Evolutionary conservation across 2,329 filamentous ascomycete genomes (phyloP).

Genomic region (Piedraia hortae): DNA sequence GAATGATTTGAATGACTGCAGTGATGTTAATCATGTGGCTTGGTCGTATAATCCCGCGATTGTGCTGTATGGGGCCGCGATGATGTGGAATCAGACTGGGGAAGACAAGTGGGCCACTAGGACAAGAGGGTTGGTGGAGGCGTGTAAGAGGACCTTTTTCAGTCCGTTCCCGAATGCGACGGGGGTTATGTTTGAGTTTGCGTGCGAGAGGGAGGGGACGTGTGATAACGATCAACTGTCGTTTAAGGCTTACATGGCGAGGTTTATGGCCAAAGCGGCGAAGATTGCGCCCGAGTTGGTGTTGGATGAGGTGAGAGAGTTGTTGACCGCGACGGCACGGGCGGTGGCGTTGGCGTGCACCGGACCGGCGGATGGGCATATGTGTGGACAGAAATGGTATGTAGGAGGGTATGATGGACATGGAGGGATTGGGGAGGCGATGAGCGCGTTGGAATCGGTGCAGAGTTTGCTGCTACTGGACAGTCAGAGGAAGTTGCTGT

Average conservation of each 20-base stretch:
- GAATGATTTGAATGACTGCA: constrained; percentile 24
- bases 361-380: constrained; percentile 14
- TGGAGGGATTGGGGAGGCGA: constrained; percentile 18
- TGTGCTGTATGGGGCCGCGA: constrained; percentile 26
- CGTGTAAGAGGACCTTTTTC: constrained; percentile 25
- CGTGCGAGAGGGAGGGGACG: constrained; percentile 30
- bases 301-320: constrained; percentile 12
- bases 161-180: constrained; percentile 20
- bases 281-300: constrained; percentile 19
- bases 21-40: constrained; percentile 22
- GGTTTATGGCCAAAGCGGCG: constrained; percentile 28
- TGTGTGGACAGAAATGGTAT: constrained; percentile 21
- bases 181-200: constrained; percentile 34
- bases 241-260: constrained; percentile 49
- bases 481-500: too few species aligned
- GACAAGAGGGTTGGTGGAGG: constrained; percentile 30
- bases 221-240: constrained; percentile 46
- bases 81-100: constrained; percentile 26
- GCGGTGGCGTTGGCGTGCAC: constrained; percentile 19
- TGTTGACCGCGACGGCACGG: constrained; percentile 15
- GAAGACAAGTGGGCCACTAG: constrained; percentile 27
- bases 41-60: constrained; percentile 31
- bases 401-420: constrained; percentile 16
- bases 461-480: constrained; percentile 16
- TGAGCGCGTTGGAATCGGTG: constrained; percentile 19